These are phyloP conservation scores for Fraxinus cuspidata DNA, from an alignment of 257 asterid genomes.

Conservation along the genomic window DNA sequence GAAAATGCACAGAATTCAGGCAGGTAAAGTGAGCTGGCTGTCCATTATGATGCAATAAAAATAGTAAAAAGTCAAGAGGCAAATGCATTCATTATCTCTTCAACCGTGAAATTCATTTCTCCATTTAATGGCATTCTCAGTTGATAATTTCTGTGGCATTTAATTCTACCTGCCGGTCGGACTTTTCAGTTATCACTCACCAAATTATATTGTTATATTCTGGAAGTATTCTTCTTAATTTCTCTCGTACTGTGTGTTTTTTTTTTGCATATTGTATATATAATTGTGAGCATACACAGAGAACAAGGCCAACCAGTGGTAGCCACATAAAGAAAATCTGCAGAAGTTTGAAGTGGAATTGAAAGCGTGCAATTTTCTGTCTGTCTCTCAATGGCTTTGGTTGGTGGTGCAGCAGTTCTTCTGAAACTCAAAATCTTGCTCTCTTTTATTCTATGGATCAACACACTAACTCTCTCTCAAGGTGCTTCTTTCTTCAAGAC, in stretches of 20 bases:
- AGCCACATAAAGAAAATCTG: slow-evolving; percentile 49
- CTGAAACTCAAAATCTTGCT: slow-evolving; percentile 35
- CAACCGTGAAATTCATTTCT: slow-evolving; percentile 60
- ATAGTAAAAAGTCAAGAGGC: slow-evolving; percentile 25
- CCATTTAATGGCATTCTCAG: slow-evolving; percentile 45
- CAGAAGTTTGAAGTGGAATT: neutral
- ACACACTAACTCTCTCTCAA: slow-evolving; percentile 51
- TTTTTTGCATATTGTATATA: neutral
- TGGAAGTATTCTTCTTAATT: neutral
- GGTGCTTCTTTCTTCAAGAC: slow-evolving; percentile 34
- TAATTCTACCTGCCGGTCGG: neutral
- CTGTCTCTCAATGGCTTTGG: slow-evolving; percentile 59
- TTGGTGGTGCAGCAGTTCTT: slow-evolving; percentile 49
- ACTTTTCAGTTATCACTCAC: neutral
- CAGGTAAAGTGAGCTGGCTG: slow-evolving; percentile 11
- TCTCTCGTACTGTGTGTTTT: neutral
- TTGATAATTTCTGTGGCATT: slow-evolving; percentile 35
- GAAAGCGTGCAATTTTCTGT: slow-evolving; percentile 17
- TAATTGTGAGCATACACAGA: slow-evolving; percentile 26
- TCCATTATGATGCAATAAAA: neutral
- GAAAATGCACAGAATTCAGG: neutral
- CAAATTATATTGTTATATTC: neutral
- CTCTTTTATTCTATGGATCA: slow-evolving; percentile 49
- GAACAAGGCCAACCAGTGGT: slow-evolving; percentile 60
- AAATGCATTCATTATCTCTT: slow-evolving; percentile 46